Conservation (phyloP, 495 filamentous ascomycete genomes). For the Haplographium delicatum region DNA sequence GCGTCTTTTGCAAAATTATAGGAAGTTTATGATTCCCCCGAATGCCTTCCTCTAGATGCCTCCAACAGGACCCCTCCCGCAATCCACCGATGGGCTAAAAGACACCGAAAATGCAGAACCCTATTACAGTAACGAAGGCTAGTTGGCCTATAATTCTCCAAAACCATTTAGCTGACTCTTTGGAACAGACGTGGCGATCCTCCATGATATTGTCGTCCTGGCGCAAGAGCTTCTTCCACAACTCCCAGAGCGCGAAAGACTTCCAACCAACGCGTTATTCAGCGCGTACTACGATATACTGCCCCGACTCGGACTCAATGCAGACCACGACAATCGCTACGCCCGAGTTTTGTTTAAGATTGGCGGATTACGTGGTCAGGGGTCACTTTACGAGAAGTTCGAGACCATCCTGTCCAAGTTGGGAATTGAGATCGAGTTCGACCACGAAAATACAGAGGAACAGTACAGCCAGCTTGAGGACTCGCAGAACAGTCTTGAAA, state of each 20-base stretch:
- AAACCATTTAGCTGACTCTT: background rate
- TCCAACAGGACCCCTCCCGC: slow-evolving; percentile 18
- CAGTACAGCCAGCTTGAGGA: slow-evolving; percentile 10
- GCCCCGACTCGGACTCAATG: slow-evolving; percentile 57
- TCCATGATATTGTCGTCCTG: slow-evolving; percentile 68
- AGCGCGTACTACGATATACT: slow-evolving; percentile 71
- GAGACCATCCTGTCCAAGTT: slow-evolving; percentile 56
- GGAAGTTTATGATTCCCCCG: slow-evolving; percentile 2
- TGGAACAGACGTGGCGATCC: slow-evolving; percentile 65
- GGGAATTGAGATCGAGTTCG: slow-evolving; percentile 63
- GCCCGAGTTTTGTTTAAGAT: slow-evolving; percentile 78
- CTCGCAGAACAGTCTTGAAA: slow-evolving; percentile 1
- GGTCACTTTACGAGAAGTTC: slow-evolving; percentile 59
- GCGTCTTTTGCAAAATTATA: background rate
- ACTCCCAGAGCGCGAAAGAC: slow-evolving; percentile 52
- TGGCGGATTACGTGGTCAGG: slow-evolving; percentile 48
- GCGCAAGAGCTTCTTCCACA: slow-evolving; percentile 55
- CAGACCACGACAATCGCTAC: slow-evolving; percentile 67
- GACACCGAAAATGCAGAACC: slow-evolving; percentile 12
- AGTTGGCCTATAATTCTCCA: slow-evolving; percentile 13
- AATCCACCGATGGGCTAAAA: slow-evolving; percentile 21
- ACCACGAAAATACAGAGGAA: slow-evolving; percentile 33
- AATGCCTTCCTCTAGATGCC: slow-evolving; percentile 28
- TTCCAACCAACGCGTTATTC: slow-evolving; percentile 76
- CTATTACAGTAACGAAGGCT: slow-evolving; percentile 62